Base-by-base conservation (phyloP, 2,329 filamentous ascomycete genomes). In the Drechslera avenae region DNA sequence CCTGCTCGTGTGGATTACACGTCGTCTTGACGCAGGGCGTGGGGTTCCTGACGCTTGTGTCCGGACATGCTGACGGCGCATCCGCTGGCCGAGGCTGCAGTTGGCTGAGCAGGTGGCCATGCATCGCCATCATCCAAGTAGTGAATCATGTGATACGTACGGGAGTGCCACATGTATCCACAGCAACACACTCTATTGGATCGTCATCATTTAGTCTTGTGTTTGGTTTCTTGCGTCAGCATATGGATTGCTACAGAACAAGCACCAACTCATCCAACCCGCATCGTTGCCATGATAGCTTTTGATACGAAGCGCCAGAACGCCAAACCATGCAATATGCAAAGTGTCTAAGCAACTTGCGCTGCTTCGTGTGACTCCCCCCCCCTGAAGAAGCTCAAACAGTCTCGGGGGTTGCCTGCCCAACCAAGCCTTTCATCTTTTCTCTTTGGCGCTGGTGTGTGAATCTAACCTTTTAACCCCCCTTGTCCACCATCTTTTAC, bases 241-340 rank as follows among this genome's bases (percentile, higher is more conserved):
- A 23, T 9, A 10, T 8, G 23, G 5, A 21, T 21, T 21, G 19
- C 19, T 21, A 7, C 19, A 4, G 6, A 28, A 28, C 26, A 12
- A 28, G 26, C 26, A 46, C 43, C 49, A 37, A 59, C 31, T 49
- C 58, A 59, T 54, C 57, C 57, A 47, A 36, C 37, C 39, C 51
- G 37, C 51, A 46, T 64, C 50, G 43, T 57, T 63, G 61, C 52
- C 64, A 66, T 67, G 61, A 60, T 55, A 56, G 59, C 54, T 62
- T 66, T 61, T 59, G 26, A 42, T 57, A 56, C 56, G 54, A 63
- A 53, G 57, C 57, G 56, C 59, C 61, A 57, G 21, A 66, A 68
- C 64, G 63, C 66, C 66, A 18, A 40, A 61, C 58, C 54, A 68
- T 69, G 66, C 61, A 46, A 46, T 56, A 51, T 60, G 54, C 59